A percentile compares a stretch with the other conserved stretches of the same genome.
phyloP scores from a whole-genome alignment of 768 basidiomycete species.

The Termitomyces sp. region DNA sequence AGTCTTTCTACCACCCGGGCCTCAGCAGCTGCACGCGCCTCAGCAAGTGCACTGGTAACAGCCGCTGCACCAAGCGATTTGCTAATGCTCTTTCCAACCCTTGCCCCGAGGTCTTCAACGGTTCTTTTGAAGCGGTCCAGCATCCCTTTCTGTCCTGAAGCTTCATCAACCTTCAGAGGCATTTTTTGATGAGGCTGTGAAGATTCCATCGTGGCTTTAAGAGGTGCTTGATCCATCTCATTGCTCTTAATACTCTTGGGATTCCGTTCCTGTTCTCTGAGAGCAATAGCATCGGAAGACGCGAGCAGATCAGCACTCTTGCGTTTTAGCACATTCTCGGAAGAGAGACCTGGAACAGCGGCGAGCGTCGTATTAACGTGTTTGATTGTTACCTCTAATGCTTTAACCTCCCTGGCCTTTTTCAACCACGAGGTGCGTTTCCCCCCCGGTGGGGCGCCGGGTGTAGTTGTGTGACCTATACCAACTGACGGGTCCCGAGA shows the following conservation, averaged over 20 bases:
- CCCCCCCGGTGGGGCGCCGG: constrained; percentile 37
- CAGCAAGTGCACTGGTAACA: constrained; percentile 55
- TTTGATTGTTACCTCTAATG: constrained; percentile 49
- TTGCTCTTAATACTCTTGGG: constrained; percentile 45
- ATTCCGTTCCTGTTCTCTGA: constrained; percentile 37
- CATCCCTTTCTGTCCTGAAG: constrained; percentile 38
- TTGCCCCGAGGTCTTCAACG: constrained; percentile 60
- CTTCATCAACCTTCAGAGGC: background rate
- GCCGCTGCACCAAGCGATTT: constrained; percentile 59
- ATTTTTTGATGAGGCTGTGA: background rate
- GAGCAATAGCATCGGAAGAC: constrained; percentile 10
- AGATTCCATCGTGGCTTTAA: constrained; percentile 2
- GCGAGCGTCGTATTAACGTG: constrained; percentile 20
- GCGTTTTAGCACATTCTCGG: constrained; percentile 41
- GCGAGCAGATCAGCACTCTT: constrained; percentile 54
- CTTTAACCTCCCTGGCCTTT: constrained; percentile 71
- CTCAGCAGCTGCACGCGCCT: constrained; percentile 64
- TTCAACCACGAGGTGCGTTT: constrained; percentile 80
- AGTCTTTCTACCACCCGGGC: constrained; percentile 64
- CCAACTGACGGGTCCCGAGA: constrained; percentile 38
- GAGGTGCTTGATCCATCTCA: constrained; percentile 29
- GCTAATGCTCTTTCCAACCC: constrained; percentile 48
- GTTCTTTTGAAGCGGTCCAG: constrained; percentile 67
- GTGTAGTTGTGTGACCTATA: constrained; percentile 27
- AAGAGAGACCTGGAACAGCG: constrained; percentile 9